phyloP scores from a whole-genome alignment of 2,329 filamentous ascomycete species.

The Fusarium sp. region DNA sequence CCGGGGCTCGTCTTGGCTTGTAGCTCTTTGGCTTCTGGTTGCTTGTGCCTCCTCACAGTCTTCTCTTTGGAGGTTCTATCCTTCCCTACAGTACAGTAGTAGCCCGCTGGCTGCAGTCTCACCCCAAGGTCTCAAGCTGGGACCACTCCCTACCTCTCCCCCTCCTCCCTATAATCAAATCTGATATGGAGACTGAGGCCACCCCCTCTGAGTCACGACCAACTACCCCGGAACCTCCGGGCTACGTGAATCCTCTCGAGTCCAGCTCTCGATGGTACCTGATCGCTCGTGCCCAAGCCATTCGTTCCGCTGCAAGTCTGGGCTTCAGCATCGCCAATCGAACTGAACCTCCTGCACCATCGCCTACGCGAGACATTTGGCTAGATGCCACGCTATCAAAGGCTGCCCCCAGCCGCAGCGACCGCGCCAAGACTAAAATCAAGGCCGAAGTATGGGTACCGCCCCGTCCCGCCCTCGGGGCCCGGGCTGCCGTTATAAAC shows the following conservation, averaged over 20 bases:
- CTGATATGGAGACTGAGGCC: slow-evolving; percentile 45
- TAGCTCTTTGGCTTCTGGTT: background rate
- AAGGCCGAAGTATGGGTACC: slow-evolving; percentile 61
- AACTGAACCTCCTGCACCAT: slow-evolving; percentile 54
- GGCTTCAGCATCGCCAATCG: slow-evolving; percentile 58
- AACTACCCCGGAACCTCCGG: slow-evolving; percentile 49
- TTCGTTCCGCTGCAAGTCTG: slow-evolving; percentile 57
- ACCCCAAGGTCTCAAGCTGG: slow-evolving; percentile 22
- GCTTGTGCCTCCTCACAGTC: slow-evolving; percentile 22
- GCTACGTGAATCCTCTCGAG: slow-evolving; percentile 59
- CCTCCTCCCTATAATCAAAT: slow-evolving; percentile 8
- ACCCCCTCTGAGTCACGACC: slow-evolving; percentile 46
- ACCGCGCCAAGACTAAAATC: slow-evolving; percentile 50
- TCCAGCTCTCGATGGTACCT: slow-evolving; percentile 57
- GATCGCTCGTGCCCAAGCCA: slow-evolving; percentile 55
- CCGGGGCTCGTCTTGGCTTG: slow-evolving; percentile 21
- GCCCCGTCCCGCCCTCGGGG: slow-evolving; percentile 48
- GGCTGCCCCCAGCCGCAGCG: slow-evolving; percentile 48
- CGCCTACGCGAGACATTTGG: slow-evolving; percentile 53
- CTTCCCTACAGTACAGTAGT: background rate
- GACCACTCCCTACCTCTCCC: slow-evolving; percentile 24
- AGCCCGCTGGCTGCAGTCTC: slow-evolving; percentile 22
- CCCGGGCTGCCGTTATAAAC: slow-evolving; percentile 69
- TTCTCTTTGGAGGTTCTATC: background rate
- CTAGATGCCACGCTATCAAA: slow-evolving; percentile 57